These are phyloP conservation scores for Tephrocybe sp. DNA, from an alignment of 768 basidiomycete genomes.

Conservation along the genomic window DNA sequence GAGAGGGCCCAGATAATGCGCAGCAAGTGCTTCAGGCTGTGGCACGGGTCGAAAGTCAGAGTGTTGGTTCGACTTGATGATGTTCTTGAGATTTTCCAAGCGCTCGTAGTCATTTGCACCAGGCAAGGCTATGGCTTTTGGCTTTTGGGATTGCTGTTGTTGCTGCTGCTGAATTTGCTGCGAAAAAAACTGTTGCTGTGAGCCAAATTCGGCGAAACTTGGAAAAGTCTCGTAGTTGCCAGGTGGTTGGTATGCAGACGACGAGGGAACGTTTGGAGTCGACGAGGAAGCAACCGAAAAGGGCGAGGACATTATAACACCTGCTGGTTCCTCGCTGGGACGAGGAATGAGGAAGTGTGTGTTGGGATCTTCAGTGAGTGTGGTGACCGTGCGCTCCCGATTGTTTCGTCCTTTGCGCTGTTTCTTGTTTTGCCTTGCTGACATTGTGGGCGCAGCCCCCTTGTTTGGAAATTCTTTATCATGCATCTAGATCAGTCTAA, in stretches of 20 bases:
- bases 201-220: constrained; percentile 22
- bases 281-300: constrained; percentile 35
- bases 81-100: constrained; percentile 69
- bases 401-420: constrained; percentile 53
- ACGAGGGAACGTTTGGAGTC: constrained; percentile 22
- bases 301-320: constrained; percentile 32
- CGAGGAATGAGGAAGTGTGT: constrained; percentile 50
- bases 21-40: constrained; percentile 60
- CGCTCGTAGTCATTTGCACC: constrained; percentile 70
- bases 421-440: constrained; percentile 63
- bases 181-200: not conserved
- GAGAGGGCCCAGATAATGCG: constrained; percentile 59
- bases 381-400: constrained; percentile 68
- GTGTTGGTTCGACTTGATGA: constrained; percentile 72
- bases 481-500: constrained; percentile 18
- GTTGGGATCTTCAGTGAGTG: constrained; percentile 58
- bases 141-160: constrained; percentile 19
- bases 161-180: constrained; percentile 19
- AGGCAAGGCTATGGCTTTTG: constrained; percentile 20
- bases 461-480: constrained; percentile 18
- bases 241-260: constrained; percentile 29
- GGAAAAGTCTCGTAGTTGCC: constrained; percentile 33
- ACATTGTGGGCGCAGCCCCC: constrained; percentile 35
- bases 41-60: constrained; percentile 66
- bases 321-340: constrained; percentile 47